Base-by-base conservation (phyloP, 1,284 basidiomycete species). In the Melampsora americana region DNA sequence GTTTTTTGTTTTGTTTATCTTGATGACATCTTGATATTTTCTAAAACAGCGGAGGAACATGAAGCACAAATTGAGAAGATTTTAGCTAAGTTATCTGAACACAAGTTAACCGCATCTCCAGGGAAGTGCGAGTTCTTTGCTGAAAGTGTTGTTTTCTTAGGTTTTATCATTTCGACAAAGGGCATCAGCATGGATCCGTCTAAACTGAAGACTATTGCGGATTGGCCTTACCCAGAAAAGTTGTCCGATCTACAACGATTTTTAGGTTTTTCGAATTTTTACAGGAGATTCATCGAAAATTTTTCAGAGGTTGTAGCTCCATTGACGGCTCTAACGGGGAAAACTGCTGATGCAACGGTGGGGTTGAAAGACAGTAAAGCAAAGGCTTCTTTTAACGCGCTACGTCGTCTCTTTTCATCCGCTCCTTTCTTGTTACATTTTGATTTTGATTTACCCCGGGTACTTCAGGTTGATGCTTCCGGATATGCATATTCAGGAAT, bases 21-120 rank as follows among this genome's bases (percentile, higher is more conserved):
- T 18, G 42, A 71, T 56, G 60, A 71, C 32, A 71, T 71, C 28
- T 44, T 71, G 4, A 53, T 71, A 30, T 71, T 26, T 42, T 71
- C 69, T 7, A 9, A 32, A 5, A 64, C 35, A 5, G 9, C 46
- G 5, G 23, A 61, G 5, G 69, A 71, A 9, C 69, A 71, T n/a
- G 5, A 18, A 14, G 28, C 26, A 1, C 69, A 71, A 50, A 32
- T 71, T 14, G 12, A 5, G 16, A 18, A 64, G 28, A 23, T 71
- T n/a, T 42, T 71, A 2, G 5, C 11, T 14, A 26, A 26, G 14
- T 23, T 71, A 5, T 26, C 44, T 12, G 26, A 44, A 5, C 6
- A 50, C 5, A 61, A 60, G 5, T 39, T 70, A 4, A 20, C 14
- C 48, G 28, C 28, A 4, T 39, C 59, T 70, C 56, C 59, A 6